Evolutionary conservation across 1,284 basidiomycete species (phyloP).

Genomic region (Thelephora terrestris): DNA sequence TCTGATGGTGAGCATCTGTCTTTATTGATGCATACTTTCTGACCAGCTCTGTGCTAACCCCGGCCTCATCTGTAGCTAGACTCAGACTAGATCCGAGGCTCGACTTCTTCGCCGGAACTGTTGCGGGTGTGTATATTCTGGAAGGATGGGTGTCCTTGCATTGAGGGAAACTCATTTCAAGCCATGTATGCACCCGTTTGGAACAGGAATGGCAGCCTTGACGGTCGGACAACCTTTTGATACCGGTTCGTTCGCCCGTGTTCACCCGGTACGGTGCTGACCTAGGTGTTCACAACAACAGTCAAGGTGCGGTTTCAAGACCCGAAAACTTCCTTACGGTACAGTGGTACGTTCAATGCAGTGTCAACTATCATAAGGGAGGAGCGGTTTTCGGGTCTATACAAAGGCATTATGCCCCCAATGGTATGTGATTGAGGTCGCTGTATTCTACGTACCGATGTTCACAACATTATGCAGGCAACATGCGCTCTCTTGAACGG

Average conservation of each 20-base stretch:
- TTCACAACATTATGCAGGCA: constrained; percentile 30
- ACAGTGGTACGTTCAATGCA: constrained; percentile 51
- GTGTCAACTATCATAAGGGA: constrained; percentile 55
- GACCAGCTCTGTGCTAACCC: too few relatives aligned
- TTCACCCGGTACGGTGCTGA: neutral
- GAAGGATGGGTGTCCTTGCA: neutral
- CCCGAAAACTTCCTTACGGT: constrained; percentile 42
- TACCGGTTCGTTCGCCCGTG: constrained; percentile 38
- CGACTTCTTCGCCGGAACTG: constrained; percentile 67
- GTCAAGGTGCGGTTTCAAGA: constrained; percentile 73
- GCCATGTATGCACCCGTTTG: constrained; percentile 8
- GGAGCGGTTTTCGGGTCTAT: constrained; percentile 56
- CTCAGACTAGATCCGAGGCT: constrained; percentile 38
- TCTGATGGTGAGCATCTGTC: neutral
- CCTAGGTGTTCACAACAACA: constrained; percentile 16
- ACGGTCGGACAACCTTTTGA: constrained; percentile 67
- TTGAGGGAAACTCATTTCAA: neutral
- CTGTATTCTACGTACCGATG: neutral
- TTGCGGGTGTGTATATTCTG: constrained; percentile 34
- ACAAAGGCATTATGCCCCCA: constrained; percentile 64
- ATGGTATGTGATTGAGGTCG: constrained; percentile 38
- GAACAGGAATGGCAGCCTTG: constrained; percentile 48
- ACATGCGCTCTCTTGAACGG: constrained; percentile 67
- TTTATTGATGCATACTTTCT: neutral
- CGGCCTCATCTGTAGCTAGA: constrained; percentile 12